Percentiles rank a stretch among this genome's conserved stretches.
These are phyloP conservation scores for Pseudopyricularia cyperi DNA, from an alignment of 2,329 filamentous ascomycete genomes.

Conservation along the genomic window DNA sequence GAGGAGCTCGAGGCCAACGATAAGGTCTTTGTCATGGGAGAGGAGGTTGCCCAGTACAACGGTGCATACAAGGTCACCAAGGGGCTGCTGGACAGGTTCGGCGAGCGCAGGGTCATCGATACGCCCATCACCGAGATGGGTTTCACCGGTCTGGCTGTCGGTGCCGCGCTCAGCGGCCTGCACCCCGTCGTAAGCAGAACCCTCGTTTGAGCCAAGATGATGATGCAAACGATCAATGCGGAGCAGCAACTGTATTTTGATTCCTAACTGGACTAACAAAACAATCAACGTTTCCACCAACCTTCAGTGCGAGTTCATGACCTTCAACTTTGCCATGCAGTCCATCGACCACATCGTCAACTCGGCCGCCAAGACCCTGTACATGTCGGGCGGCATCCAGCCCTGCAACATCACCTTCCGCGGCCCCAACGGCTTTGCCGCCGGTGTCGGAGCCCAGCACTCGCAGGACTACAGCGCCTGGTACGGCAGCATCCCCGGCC, in stretches of 20 bases:
- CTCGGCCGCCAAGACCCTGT: constrained; percentile 96
- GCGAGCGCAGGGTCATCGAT: constrained; percentile 94
- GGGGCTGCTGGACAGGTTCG: constrained; percentile 91
- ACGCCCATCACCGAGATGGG: constrained; percentile 97
- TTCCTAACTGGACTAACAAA: neutral
- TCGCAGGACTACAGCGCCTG: constrained; percentile 97
- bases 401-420: constrained; percentile 99
- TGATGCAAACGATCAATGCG: neutral
- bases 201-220: neutral
- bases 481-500: constrained; percentile 95
- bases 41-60: constrained; percentile 99
- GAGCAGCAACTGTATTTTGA: no score
- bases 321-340: constrained; percentile 99
- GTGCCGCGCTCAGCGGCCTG: constrained; percentile 86
- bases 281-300: neutral
- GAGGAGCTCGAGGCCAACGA: constrained; percentile 92
- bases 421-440: constrained; percentile 93
- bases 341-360: constrained; percentile 99
- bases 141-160: constrained; percentile 86
- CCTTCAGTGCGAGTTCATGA: constrained; percentile 94
- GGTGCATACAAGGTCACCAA: constrained; percentile 99
- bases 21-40: constrained; percentile 91
- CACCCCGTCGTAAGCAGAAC: constrained; percentile 60
- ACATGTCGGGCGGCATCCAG: constrained; percentile 99
- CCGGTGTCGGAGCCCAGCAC: constrained; percentile 94